Conservation (phyloP, 441 rosid genomes). For the Heliophila coronopifolia region DNA sequence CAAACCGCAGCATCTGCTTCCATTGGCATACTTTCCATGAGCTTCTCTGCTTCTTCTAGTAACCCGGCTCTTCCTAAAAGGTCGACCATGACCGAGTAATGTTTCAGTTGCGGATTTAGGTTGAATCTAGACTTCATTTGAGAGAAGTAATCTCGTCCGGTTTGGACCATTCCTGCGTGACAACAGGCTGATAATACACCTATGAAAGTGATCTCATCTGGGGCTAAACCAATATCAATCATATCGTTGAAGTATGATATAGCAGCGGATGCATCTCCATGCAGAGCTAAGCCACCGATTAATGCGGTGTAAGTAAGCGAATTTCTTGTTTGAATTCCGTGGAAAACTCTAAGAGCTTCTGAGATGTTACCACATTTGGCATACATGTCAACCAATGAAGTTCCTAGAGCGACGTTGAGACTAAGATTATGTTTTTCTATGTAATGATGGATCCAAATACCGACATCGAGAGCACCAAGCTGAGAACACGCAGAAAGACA, state of each 20-base stretch:
- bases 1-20: constrained; percentile 65
- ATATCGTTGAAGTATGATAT: constrained; percentile 57
- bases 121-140: constrained; percentile 57
- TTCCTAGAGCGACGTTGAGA: constrained; percentile 60
- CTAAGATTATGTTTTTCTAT: constrained; percentile 46
- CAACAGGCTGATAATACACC: constrained; percentile 76
- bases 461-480: constrained; percentile 72
- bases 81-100: constrained; percentile 84
- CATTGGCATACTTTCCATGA: constrained; percentile 63
- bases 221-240: constrained; percentile 55
- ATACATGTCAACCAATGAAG: constrained; percentile 81
- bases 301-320: constrained; percentile 70
- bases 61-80: constrained; percentile 79
- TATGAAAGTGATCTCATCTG: constrained; percentile 77
- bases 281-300: constrained; percentile 69
- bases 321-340: constrained; percentile 51
- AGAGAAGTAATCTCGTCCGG: constrained; percentile 54
- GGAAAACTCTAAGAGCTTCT: constrained; percentile 61
- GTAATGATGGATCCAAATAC: constrained; percentile 76
- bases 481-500: constrained; percentile 84
- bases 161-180: constrained; percentile 75
- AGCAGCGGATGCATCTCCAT: constrained; percentile 59
- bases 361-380: constrained; percentile 76
- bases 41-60: constrained; percentile 60
- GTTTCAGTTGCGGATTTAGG: constrained; percentile 53